phyloP scores from a whole-genome alignment of 768 basidiomycete species.

The Lepiota subincarnata region DNA sequence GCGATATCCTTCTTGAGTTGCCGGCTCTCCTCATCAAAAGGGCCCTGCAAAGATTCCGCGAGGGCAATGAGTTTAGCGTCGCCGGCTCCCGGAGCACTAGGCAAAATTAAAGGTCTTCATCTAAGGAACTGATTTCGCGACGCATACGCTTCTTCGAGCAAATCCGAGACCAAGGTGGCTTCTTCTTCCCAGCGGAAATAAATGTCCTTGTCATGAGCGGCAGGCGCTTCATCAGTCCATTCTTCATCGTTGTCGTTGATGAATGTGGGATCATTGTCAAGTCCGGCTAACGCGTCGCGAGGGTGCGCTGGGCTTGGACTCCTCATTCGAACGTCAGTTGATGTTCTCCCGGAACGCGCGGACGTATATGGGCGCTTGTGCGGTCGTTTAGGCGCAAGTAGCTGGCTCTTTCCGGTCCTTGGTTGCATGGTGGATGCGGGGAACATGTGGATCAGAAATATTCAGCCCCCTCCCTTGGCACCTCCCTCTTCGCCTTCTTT shows the following conservation, averaged over 20 bases:
- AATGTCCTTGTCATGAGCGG: slow-evolving; percentile 24
- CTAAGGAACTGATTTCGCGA: slow-evolving; percentile 11
- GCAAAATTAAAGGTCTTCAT: slow-evolving; percentile 11
- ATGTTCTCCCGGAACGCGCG: background rate
- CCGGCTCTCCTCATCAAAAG: slow-evolving; percentile 37
- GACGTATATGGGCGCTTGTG: background rate
- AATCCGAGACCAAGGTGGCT: slow-evolving; percentile 44
- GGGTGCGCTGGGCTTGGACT: slow-evolving; percentile 2
- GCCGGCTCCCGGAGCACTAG: slow-evolving; percentile 24
- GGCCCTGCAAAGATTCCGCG: slow-evolving; percentile 35
- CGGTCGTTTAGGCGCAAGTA: background rate
- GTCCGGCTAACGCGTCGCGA: slow-evolving; percentile 3
- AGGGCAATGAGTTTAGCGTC: slow-evolving; percentile 31
- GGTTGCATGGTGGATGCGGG: slow-evolving; percentile 17
- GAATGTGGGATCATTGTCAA: slow-evolving; percentile 12
- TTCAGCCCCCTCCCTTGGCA: slow-evolving; percentile 41
- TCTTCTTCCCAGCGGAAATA: slow-evolving; percentile 50
- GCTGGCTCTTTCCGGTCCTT: background rate
- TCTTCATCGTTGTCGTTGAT: slow-evolving; percentile 15
- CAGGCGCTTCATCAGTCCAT: slow-evolving; percentile 18
- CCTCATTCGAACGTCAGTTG: background rate
- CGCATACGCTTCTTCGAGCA: slow-evolving; percentile 40
- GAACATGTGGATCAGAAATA: slow-evolving; percentile 11
- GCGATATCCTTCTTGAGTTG: slow-evolving; percentile 37
- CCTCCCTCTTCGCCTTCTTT: slow-evolving; percentile 11